Percentiles rank a stretch among this genome's conserved stretches.
Evolutionary conservation across 192 early-diverging fungal genomes (phyloP).

Genomic region (Rhizophagus clarus): DNA sequence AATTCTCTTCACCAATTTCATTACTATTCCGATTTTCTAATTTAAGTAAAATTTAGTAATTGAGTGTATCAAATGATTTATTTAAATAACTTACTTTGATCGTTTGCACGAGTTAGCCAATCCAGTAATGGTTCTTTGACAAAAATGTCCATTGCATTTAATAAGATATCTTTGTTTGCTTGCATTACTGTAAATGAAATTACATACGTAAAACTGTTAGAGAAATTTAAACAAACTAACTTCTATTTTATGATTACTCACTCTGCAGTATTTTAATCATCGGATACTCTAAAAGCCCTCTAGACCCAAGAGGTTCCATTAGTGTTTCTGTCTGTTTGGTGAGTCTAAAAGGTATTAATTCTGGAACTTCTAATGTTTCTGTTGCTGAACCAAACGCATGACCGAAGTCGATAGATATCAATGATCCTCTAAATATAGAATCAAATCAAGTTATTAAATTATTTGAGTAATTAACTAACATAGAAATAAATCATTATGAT

Average conservation of each 20-base stretch:
- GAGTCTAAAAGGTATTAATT: conserved; percentile 75
- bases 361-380: conserved; percentile 73
- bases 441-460: background rate
- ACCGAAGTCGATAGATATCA: conserved; percentile 82
- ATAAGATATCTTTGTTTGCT: conserved; percentile 58
- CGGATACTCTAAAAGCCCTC: conserved; percentile 61
- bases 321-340: conserved; percentile 68
- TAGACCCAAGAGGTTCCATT: conserved; percentile 67
- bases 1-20: conserved; percentile 41
- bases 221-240: background rate
- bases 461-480: background rate
- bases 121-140: conserved; percentile 82
- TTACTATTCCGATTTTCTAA: conserved; percentile 44
- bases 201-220: background rate
- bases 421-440: conserved; percentile 55
- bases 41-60: background rate
- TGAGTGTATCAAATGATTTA: background rate
- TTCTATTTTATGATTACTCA: background rate
- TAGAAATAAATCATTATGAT: too few species aligned
- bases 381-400: conserved; percentile 86
- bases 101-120: conserved; percentile 71
- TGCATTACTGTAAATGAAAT: conserved; percentile 48
- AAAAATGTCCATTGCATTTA: conserved; percentile 81
- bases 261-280: conserved; percentile 67
- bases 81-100: conserved; percentile 49